Evolutionary conservation across 108 stramenopile genomes (phyloP).

Genomic region (Poteriospumella lacustris): DNA sequence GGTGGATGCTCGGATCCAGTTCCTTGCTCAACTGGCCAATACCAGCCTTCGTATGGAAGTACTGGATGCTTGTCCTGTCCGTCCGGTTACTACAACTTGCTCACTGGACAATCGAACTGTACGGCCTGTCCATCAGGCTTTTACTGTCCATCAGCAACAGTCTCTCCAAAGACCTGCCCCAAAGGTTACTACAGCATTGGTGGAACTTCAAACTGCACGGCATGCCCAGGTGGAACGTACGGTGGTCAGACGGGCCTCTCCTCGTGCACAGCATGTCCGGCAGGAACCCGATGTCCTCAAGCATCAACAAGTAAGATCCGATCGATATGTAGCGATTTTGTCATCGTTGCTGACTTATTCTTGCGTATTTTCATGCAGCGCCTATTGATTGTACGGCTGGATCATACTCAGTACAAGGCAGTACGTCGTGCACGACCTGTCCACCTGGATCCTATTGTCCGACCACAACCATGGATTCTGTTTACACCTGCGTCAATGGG

Average conservation of each 20-base stretch:
- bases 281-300: slow-evolving; percentile 33
- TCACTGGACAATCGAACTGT: slow-evolving; percentile 19
- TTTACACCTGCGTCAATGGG: not conserved
- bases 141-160: slow-evolving; percentile 33
- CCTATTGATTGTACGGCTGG: not conserved
- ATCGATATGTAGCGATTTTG: not conserved
- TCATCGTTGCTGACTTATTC: not conserved
- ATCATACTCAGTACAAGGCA: not conserved
- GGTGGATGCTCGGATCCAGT: not conserved
- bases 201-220: not conserved
- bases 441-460: not conserved
- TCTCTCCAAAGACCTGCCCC: not conserved
- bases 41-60: not conserved
- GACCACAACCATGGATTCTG: not conserved
- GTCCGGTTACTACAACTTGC: not conserved
- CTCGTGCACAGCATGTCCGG: not conserved
- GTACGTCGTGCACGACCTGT: not conserved
- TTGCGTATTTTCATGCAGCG: not conserved
- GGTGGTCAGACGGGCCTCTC: not conserved
- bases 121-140: slow-evolving; percentile 48
- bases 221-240: not conserved
- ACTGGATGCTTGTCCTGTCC: not conserved
- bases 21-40: not conserved
- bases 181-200: slow-evolving; percentile 35
- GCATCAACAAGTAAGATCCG: slow-evolving; percentile 28